Evolutionary conservation across 2,329 filamentous ascomycete species (phyloP), one percentile per base, ranked within the genome.

Genomic region (Colletotrichum orbiculare): DNA sequence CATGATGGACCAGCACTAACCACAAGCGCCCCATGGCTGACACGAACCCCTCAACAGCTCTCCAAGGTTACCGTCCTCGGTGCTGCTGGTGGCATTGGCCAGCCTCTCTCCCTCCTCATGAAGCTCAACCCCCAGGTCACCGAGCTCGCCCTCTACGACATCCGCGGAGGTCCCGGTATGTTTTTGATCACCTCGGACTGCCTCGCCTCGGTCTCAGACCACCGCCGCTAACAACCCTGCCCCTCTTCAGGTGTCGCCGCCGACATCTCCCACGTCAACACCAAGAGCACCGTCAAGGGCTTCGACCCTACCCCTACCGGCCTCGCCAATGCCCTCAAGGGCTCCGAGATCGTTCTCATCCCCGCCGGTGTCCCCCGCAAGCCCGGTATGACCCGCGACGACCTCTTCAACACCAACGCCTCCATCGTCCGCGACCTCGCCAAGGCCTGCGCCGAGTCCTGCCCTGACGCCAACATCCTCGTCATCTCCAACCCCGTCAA

Each of bases 321-420:
- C 75, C 91, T 98, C 69, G 87, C 87, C 74, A 87, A 86, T 70
- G 91, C 90, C 76, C 89, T 99, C 80, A 91, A 92, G 84, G 94
- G 88, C 78, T 85, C 94, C 76, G 94, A 98, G 83, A 90, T 99
- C 74, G 93, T 99, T 77, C 89, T 99, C 78, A 98, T 99, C 81
- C 96, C 96, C 77, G 96, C 96, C 76, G 96, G 96, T 87, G 95
- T 99, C 72, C 96, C 96, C 78, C 94, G 96, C 85, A 97, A 97
- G 89, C 96, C 96, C 80, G 96, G 96, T 84, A 99, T 99, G 96
- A 97, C 92, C 84, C 94, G 96, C 87, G 96, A 99, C 83, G 95
- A 99, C 81, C 91, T 99, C 71, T 99, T 99, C 94, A 98, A 98
- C 90, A 99, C 95, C 88, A 99, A 99, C 83, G 96, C 96, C 82